Evolutionary conservation across 352 stramenopile genomes (phyloP).

Genomic region (Globisporangium cederbergense): DNA sequence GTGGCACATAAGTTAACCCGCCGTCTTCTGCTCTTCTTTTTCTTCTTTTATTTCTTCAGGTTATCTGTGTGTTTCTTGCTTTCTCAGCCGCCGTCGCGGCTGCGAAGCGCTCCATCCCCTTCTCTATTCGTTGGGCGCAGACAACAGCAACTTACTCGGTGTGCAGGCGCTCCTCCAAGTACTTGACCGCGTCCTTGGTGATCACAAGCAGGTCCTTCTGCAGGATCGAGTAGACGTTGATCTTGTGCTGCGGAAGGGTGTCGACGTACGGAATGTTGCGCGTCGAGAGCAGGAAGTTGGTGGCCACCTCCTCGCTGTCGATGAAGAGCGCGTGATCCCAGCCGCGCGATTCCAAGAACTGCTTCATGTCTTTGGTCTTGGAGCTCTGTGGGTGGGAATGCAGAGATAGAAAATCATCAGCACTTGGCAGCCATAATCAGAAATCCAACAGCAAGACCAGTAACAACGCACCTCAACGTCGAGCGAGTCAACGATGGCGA

Average conservation of each 20-base stretch:
- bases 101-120: not conserved
- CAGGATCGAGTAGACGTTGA: constrained; percentile 90
- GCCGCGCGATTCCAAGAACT: constrained; percentile 63
- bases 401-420: constrained; percentile 7
- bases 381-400: constrained; percentile 33
- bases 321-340: constrained; percentile 89
- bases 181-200: constrained; percentile 84
- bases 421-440: not conserved
- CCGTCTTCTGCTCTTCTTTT: not conserved
- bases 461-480: constrained; percentile 56
- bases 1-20: no score
- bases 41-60: constrained; percentile 9
- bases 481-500: constrained; percentile 77
- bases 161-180: constrained; percentile 84
- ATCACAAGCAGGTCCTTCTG: constrained; percentile 87
- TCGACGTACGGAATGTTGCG: constrained; percentile 86
- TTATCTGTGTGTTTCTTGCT: constrained; percentile 1
- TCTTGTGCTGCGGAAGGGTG: constrained; percentile 81
- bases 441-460: not conserved
- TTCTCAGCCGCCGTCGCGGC: not conserved
- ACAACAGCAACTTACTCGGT: constrained; percentile 45
- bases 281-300: constrained; percentile 78
- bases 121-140: constrained; percentile 7
- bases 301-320: constrained; percentile 64
- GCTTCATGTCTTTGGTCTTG: constrained; percentile 89